A percentile compares a stretch with the other conserved stretches of the same genome.
phyloP scores from a whole-genome alignment of 495 filamentous ascomycete species.

The Neurospora africana region DNA sequence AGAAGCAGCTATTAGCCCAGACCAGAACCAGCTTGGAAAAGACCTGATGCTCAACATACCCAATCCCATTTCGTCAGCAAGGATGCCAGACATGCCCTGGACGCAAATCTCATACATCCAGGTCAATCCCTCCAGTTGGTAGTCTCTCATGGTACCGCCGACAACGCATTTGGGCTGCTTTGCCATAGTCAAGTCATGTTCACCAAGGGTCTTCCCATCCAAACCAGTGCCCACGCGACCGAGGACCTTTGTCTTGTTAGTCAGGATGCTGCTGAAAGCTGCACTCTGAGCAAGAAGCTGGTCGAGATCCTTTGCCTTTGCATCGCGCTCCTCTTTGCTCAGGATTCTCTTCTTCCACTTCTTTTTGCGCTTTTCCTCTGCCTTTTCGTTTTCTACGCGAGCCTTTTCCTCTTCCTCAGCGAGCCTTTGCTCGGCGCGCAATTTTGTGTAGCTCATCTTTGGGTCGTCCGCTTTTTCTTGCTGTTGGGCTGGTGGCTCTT shows the following conservation, averaged over 20 bases:
- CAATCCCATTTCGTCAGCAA: slow-evolving; percentile 96
- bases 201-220: slow-evolving; percentile 51
- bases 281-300: slow-evolving; percentile 36
- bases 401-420: slow-evolving; percentile 45
- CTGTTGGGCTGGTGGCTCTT: slow-evolving; percentile 1
- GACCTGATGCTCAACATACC: slow-evolving; percentile 31
- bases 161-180: slow-evolving; percentile 75
- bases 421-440: slow-evolving; percentile 35
- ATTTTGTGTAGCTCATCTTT: slow-evolving; percentile 27
- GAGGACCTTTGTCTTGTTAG: slow-evolving; percentile 43
- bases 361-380: slow-evolving; percentile 34
- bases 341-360: slow-evolving; percentile 38
- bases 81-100: slow-evolving; percentile 87
- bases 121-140: slow-evolving; percentile 88
- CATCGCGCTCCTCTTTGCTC: slow-evolving; percentile 41
- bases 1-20: neutral
- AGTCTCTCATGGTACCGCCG: slow-evolving; percentile 84
- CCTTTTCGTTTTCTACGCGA: slow-evolving; percentile 34
- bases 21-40: neutral
- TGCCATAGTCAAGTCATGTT: slow-evolving; percentile 68
- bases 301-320: slow-evolving; percentile 41
- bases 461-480: slow-evolving; percentile 4
- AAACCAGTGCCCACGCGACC: slow-evolving; percentile 43
- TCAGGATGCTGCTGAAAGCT: slow-evolving; percentile 42
- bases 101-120: slow-evolving; percentile 78